Percentiles rank a stretch among this genome's conserved stretches.
These are phyloP conservation scores for Irpex rosettiformis DNA, from an alignment of 1,284 basidiomycete species.

Conservation along the genomic window DNA sequence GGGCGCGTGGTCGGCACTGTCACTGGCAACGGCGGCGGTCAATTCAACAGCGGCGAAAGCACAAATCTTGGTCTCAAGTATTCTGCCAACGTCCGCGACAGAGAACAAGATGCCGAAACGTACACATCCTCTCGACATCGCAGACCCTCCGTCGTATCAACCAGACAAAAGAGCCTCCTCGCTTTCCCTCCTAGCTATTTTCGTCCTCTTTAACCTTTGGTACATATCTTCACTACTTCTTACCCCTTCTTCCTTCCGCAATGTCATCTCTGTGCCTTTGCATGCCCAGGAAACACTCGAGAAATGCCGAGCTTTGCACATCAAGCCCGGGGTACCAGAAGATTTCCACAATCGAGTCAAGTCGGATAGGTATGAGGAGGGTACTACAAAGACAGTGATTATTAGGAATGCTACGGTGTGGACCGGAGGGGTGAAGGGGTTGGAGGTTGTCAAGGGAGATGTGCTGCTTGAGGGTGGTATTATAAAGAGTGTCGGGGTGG, in stretches of 20 bases:
- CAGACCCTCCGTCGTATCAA: neutral
- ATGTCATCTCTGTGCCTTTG: slow-evolving; percentile 18
- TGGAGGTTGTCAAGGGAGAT: slow-evolving; percentile 48
- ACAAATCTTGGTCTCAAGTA: neutral
- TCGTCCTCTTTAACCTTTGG: slow-evolving; percentile 15
- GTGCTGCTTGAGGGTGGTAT: slow-evolving; percentile 54
- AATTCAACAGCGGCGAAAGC: neutral
- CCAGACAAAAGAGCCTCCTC: slow-evolving; percentile 6
- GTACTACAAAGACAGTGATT: slow-evolving; percentile 3
- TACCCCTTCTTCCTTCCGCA: neutral
- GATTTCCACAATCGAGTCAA: slow-evolving; percentile 46
- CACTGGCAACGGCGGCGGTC: neutral
- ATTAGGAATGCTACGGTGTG: slow-evolving; percentile 58
- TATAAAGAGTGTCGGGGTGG: slow-evolving; percentile 46
- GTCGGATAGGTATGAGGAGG: slow-evolving; percentile 64
- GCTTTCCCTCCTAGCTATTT: slow-evolving; percentile 11
- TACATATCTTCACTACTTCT: slow-evolving; percentile 11
- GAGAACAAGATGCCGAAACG: too few relatives aligned
- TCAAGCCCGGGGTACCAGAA: slow-evolving; percentile 39
- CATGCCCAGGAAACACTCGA: slow-evolving; percentile 25
- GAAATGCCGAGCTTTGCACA: slow-evolving; percentile 36
- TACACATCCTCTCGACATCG: neutral
- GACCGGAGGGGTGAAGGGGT: slow-evolving; percentile 56
- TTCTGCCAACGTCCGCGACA: neutral
- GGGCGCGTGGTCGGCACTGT: neutral